phyloP scores from a whole-genome alignment of 108 stramenopile genomes.

The Skeletonema grethae region DNA sequence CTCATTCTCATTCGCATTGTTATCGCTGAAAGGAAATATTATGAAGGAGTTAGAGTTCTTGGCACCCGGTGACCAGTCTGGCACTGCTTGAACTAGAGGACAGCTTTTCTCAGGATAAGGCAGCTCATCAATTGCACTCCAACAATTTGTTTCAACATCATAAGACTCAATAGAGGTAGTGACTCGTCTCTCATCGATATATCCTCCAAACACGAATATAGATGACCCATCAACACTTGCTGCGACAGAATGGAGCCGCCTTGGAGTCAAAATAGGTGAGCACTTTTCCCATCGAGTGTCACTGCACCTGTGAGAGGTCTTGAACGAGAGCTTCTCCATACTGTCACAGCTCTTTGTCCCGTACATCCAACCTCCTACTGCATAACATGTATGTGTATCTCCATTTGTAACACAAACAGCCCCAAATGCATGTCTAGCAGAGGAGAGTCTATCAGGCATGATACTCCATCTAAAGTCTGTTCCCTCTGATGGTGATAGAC shows the following conservation, averaged over 20 bases:
- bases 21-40: constrained; percentile 30
- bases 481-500: not conserved
- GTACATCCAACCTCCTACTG: constrained; percentile 41
- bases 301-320: not conserved
- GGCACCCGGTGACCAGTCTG: constrained; percentile 20
- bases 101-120: constrained; percentile 18
- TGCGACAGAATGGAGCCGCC: constrained; percentile 38
- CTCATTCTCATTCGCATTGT: not conserved
- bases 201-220: constrained; percentile 37
- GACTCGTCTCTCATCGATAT: constrained; percentile 22
- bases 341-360: constrained; percentile 31
- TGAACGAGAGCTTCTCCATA: constrained; percentile 21
- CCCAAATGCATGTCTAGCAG: constrained; percentile 38
- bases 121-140: constrained; percentile 19
- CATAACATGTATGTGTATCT: constrained; percentile 1
- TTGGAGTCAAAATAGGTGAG: constrained; percentile 22
- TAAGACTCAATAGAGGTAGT: constrained; percentile 34
- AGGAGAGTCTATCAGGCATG: constrained; percentile 21
- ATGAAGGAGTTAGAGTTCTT: constrained; percentile 17
- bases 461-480: constrained; percentile 20
- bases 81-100: constrained; percentile 31
- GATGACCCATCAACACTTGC: constrained; percentile 29
- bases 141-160: constrained; percentile 17
- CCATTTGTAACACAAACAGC: constrained; percentile 18
- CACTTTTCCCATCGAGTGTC: constrained; percentile 32